Evolutionary conservation across 495 filamentous ascomycete genomes (phyloP).

Genomic region (Amphirosellinia nigrospora): DNA sequence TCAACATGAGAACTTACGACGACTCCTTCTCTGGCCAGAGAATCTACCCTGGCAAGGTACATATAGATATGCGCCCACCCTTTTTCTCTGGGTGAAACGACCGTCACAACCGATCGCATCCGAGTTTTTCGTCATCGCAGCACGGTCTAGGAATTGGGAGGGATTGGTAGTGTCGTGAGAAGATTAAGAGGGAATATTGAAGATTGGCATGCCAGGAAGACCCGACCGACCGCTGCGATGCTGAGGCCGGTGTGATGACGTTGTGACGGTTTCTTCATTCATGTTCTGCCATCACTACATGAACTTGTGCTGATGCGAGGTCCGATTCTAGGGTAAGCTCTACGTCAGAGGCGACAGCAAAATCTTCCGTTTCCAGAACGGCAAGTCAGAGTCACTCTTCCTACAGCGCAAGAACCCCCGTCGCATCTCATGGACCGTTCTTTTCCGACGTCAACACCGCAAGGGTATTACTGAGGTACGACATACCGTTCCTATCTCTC

Average conservation of each 20-base stretch:
- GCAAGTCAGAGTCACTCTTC: constrained; percentile 99
- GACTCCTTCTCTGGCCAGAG: constrained; percentile 96
- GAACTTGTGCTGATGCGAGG: constrained; percentile 30
- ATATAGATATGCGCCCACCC: constrained; percentile 35
- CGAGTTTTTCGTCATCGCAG: constrained; percentile 16
- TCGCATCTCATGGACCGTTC: constrained; percentile 96
- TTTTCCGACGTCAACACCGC: constrained; percentile 97
- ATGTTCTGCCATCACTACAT: neutral
- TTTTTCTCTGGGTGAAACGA: constrained; percentile 14
- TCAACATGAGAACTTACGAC: constrained; percentile 97
- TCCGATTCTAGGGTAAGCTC: constrained; percentile 80
- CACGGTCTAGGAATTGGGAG: neutral
- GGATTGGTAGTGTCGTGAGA: neutral
- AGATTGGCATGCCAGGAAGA: neutral
- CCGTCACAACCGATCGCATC: constrained; percentile 29
- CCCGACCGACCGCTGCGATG: constrained; percentile 2
- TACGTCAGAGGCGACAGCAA: constrained; percentile 99
- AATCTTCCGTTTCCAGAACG: constrained; percentile 99
- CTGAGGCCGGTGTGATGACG: constrained; percentile 11
- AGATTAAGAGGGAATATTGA: neutral
- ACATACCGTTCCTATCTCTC: constrained; percentile 26
- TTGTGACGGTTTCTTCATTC: constrained; percentile 6
- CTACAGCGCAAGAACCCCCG: constrained; percentile 99
- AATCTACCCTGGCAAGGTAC: constrained; percentile 99
- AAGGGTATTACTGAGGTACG: constrained; percentile 99